Evolutionary conservation across 441 rosid species (phyloP).

Genomic region (Metrosideros polymorpha): DNA sequence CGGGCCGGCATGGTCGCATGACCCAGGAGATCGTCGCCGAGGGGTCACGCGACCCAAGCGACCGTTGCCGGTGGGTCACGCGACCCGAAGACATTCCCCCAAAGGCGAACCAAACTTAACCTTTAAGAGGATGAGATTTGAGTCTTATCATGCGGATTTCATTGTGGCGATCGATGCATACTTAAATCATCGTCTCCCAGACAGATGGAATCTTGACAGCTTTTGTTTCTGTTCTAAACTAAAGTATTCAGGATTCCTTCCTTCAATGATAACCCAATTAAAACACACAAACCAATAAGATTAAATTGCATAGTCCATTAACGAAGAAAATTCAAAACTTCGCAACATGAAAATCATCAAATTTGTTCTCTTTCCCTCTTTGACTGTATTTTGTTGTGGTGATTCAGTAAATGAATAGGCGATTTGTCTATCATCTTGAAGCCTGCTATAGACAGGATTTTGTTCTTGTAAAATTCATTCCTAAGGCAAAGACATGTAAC

Average conservation of each 20-base stretch:
- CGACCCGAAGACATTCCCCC: no score
- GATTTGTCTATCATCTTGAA: neutral
- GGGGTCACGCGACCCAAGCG: no score
- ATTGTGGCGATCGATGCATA: neutral
- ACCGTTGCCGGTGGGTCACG: no score
- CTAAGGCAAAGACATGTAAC: neutral
- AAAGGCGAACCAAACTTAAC: no score
- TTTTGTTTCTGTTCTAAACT: neutral
- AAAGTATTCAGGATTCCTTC: neutral
- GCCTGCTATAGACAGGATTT: neutral
- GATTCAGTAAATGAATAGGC: neutral
- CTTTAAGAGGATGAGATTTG: neutral
- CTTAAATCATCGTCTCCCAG: neutral
- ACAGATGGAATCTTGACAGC: neutral
- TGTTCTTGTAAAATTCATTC: neutral
- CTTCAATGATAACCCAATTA: neutral
- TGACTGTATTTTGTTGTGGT: neutral
- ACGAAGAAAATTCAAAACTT: neutral
- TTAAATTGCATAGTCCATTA: neutral
- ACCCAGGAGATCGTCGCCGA: no score
- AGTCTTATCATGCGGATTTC: neutral
- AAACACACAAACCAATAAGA: neutral
- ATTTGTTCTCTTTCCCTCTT: neutral
- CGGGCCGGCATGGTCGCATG: no score
- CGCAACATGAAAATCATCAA: neutral